Evolutionary conservation across 2,329 filamentous ascomycete species (phyloP), one percentile per base, ranked within the genome.

Genomic region (Lasiodiplodia citricola): DNA sequence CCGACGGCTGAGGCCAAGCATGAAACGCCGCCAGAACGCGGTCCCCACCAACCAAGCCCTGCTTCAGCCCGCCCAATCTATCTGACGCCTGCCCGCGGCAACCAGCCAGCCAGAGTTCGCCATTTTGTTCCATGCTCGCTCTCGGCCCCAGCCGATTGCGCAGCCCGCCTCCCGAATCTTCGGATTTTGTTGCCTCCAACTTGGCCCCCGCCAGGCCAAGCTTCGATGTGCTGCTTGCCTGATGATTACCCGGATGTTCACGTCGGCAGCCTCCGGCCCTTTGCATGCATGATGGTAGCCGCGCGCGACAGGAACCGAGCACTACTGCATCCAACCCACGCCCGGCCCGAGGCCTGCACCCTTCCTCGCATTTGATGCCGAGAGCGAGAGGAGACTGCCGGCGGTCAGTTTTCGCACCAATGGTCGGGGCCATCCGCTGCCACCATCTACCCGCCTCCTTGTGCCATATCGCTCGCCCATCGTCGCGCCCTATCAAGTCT

Each of bases 351-450:
- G 23, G 13, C 28, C 25, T 55, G 23, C 14, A 55, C 23, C 23
- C 16, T 35, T 28, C 52, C 52, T 31, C 28, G 52, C 52, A 6
- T 25, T 21, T 16, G 13, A 7, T 18, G 23, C 35, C 54, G 28
- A 31, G 54, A 10, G 2, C 10, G 10, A n/a, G n/a, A 54, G 51
- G 13, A 11, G 14, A 6, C 51, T 54, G 51, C 51, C 51, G 21
- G 51, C 23, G 11, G 28, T 31, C 60, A 52, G 60, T 64, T 64
- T 64, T 64, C 47, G 60, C 60, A 64, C 60, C 60, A 64, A 64
- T 64, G 4, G 47, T 31, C 31, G 28, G 60, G 21, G 44, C 60
- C 60, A n/a, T 41, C 41, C 25, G 14, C 25, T 51, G 58, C 38
- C 38, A 23, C 21, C 37, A 23, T 7, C 23, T 21, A 10, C 6